Evolutionary conservation across 169 alveolate genomes (phyloP), one percentile per base, ranked within the genome.

Genomic region (Perkinsus olseni): DNA sequence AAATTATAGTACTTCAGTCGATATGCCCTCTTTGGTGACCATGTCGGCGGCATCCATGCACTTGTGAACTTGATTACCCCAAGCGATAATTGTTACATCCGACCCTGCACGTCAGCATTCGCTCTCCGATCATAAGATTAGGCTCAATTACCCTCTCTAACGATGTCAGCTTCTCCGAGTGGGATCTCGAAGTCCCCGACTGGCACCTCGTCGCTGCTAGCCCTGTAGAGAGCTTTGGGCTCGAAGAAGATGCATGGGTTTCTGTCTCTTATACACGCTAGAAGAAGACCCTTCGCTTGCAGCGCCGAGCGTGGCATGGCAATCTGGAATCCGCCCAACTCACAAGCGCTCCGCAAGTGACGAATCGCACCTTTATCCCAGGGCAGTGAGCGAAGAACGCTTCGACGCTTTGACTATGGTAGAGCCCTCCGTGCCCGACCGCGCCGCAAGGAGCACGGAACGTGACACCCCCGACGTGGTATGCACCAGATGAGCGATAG

Each of bases 401-500:
- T 95, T 98, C 99, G 50, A 99, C 99, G 48, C 99, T 95, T 95
- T 98, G 98, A 39, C 99, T 97, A 95, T 98, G 99, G 96, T 98
- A 98, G 74, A 96, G 96, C 20, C 99, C 99, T 28, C 99, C 99
- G 95, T 98, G 99, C 8, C 99, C 99, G 37, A 98, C 99, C 31
- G 99, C 99, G 38, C 99, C 99, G 97, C 98, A 98, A 0, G 99
- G 97, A 24, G 99, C 96, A 91, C 99, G 96, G 91, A 99, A 95
- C 51, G 99, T 98, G 74, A 98, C 95, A 91, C 96, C 96, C 36
- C 99, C 99, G 91, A 98, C 98, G 94, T 98, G 97, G 96, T 98
- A 98, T 93, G 97, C 96, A 74, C 98, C 97, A 17, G 99, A 99
- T 40, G 99, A 96, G 94, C 99, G 95, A 95, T 98, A 98, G 93